Percentiles rank a stretch among this genome's conserved stretches.
phyloP scores from a whole-genome alignment of 257 asterid genomes.

The Striga asiatica region DNA sequence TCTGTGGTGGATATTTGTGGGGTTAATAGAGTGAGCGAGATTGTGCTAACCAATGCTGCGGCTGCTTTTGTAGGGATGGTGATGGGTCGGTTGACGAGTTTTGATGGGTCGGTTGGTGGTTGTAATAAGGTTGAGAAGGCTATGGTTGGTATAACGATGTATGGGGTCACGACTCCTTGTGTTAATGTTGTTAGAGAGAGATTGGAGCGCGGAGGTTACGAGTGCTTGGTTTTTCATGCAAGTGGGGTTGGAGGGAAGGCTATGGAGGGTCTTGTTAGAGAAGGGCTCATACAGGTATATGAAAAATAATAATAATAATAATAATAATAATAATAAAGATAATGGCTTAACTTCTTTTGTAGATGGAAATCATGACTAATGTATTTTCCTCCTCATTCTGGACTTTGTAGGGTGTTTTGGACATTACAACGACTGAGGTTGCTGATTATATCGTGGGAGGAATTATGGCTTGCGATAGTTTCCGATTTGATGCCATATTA shows the following conservation, averaged over 20 bases:
- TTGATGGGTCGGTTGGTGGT: constrained; percentile 5
- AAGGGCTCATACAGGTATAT: constrained; percentile 31
- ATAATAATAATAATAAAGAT: no score
- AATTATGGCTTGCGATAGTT: no score
- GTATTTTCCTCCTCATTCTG: not conserved
- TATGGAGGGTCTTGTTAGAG: constrained; percentile 57
- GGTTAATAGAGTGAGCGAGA: constrained; percentile 44
- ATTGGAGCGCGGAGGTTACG: constrained; percentile 44
- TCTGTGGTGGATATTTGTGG: constrained; percentile 69
- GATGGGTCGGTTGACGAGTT: constrained; percentile 26
- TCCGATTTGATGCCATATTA: no score
- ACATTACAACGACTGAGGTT: constrained; percentile 55
- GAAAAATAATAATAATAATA: no score
- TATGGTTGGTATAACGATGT: constrained; percentile 58
- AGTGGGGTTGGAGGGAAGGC: constrained; percentile 72
- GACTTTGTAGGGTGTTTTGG: constrained; percentile 39
- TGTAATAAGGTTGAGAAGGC: constrained; percentile 11
- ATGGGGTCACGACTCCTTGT: constrained; percentile 63
- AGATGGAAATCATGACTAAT: not conserved
- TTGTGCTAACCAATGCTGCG: constrained; percentile 41
- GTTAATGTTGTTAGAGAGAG: constrained; percentile 52
- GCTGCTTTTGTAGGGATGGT: constrained; percentile 62
- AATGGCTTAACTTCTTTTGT: no score
- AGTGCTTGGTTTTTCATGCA: constrained; percentile 49
- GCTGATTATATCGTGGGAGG: constrained; percentile 63